Base-by-base conservation (phyloP, 1,284 basidiomycete species). In the Rhodotorula mucilaginosa region DNA sequence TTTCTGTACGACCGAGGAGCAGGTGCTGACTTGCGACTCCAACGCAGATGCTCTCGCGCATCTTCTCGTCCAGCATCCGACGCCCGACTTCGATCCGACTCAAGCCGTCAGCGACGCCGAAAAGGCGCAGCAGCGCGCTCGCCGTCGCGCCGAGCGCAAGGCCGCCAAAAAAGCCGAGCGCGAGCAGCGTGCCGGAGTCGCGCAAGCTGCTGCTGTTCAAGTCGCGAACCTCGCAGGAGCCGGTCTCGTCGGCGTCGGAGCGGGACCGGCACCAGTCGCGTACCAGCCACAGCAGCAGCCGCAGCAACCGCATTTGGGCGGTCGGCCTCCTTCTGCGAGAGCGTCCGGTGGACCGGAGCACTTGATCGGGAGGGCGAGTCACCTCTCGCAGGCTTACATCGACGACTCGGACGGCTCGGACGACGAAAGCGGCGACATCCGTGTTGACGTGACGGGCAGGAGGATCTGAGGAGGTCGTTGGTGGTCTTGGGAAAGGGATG, bases 111-210 rank as follows among this genome's bases (percentile, higher is more conserved):
- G 23, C 21, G 52, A 54, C 8, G n/a, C 21, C 29, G 56, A 34
- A 7, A 34, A 58, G 31, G 31, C 56, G 16, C 13, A 58, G 31
- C 56, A 54, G 52, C 52, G 52, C 52, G 21, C 52, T 10, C 21
- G n/a, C 21, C 52, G 52, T 54, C 52, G 52, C 52, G 52, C 52
- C 52, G 52, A 54, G n/a, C 52, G 52, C 52, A 54, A 54, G 52
- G 52, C 52, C n/a, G 52, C 52, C 7, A 54, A 26, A n/a, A 23
- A 26, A 5, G 52, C 52, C 13, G 52, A 54, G n/a, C 52, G 52
- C 52, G 52, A 54, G n/a, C 52, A 54, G n/a, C n/a, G 52, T 21
- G 52, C 52, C 7, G 23, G n/a, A n/a, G n/a, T 54, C 23, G 52
- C 52, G 23, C 23, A 26, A 26, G 21, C 21, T 15, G 52, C 52